These are phyloP conservation scores for Phytophthora brassicae DNA, from an alignment of 352 stramenopile genomes.

Conservation along the genomic window DNA sequence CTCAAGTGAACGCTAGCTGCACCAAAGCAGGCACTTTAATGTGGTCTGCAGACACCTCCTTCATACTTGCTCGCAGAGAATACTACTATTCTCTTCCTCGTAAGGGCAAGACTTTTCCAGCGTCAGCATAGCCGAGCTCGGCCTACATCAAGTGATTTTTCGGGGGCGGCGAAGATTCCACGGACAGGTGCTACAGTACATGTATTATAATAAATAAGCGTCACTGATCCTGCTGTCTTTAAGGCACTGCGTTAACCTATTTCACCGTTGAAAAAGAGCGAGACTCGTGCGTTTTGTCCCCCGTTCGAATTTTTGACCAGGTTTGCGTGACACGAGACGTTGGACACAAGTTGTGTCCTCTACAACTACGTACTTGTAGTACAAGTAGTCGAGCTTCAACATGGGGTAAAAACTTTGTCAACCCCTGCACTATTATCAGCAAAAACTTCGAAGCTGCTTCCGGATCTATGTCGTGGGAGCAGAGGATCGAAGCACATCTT, in stretches of 20 bases:
- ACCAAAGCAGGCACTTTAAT: conserved; percentile 15
- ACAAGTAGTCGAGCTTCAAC: too few relatives aligned
- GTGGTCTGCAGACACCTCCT: conserved; percentile 22
- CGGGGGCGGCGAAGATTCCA: neutral
- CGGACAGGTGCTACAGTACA: neutral
- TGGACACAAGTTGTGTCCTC: too few relatives aligned
- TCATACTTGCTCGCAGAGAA: conserved; percentile 3
- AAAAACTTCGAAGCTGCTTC: neutral
- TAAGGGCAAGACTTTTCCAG: conserved; percentile 24
- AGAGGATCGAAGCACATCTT: neutral
- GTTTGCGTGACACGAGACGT: too few relatives aligned
- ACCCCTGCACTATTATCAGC: conserved; percentile 8
- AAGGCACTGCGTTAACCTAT: too few relatives aligned
- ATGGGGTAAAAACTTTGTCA: too few relatives aligned
- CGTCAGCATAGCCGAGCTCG: neutral
- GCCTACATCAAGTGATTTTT: neutral
- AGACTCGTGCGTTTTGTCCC: too few relatives aligned
- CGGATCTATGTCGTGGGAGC: too few relatives aligned
- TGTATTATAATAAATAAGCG: too few relatives aligned
- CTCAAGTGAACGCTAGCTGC: neutral
- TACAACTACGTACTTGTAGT: too few relatives aligned
- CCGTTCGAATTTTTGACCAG: too few relatives aligned
- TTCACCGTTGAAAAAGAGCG: too few relatives aligned
- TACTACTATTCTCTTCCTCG: conserved; percentile 14
- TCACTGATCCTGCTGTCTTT: too few relatives aligned